Evolutionary conservation across 2,329 filamentous ascomycete genomes (phyloP).

Genomic region (Cladosporium sp.): DNA sequence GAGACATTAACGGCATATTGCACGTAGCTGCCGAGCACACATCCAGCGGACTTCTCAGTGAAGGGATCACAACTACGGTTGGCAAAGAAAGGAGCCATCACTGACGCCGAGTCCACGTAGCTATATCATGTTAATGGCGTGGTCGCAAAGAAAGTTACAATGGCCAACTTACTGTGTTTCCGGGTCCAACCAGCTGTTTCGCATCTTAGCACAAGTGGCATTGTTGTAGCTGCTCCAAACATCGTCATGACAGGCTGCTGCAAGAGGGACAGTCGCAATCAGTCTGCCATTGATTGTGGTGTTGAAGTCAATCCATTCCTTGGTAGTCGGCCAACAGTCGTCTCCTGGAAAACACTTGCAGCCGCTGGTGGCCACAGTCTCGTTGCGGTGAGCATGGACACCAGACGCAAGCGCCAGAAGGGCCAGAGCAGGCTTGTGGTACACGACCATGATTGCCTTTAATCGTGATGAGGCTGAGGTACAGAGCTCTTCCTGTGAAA

Average conservation of each 20-base stretch:
- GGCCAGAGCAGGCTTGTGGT: not conserved
- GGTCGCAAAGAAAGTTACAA: too few relatives aligned
- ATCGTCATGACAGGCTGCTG: slow-evolving; percentile 48
- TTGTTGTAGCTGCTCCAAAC: not conserved
- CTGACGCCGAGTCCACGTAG: slow-evolving; percentile 33
- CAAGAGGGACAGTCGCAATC: slow-evolving; percentile 52
- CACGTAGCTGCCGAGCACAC: slow-evolving; percentile 43
- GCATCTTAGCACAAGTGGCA: not conserved
- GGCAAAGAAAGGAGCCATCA: slow-evolving; percentile 37
- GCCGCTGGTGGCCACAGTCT: not conserved
- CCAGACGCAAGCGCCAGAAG: not conserved
- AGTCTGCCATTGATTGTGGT: slow-evolving; percentile 48
- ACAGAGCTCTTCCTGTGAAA: not conserved
- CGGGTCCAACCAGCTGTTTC: slow-evolving; percentile 2
- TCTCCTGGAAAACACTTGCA: slow-evolving; percentile 49
- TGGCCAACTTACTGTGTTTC: slow-evolving; percentile 1
- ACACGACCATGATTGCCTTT: not conserved
- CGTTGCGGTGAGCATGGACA: not conserved
- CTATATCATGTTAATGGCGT: slow-evolving; percentile 2
- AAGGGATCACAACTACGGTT: slow-evolving; percentile 44
- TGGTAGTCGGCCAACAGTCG: slow-evolving; percentile 48
- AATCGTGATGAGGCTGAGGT: not conserved
- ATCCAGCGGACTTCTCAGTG: slow-evolving; percentile 29
- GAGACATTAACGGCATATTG: slow-evolving; percentile 28
- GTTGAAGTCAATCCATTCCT: slow-evolving; percentile 51